Evolutionary conservation across 2,329 filamentous ascomycete genomes (phyloP).

Genomic region (Leptoxyphium fumago): DNA sequence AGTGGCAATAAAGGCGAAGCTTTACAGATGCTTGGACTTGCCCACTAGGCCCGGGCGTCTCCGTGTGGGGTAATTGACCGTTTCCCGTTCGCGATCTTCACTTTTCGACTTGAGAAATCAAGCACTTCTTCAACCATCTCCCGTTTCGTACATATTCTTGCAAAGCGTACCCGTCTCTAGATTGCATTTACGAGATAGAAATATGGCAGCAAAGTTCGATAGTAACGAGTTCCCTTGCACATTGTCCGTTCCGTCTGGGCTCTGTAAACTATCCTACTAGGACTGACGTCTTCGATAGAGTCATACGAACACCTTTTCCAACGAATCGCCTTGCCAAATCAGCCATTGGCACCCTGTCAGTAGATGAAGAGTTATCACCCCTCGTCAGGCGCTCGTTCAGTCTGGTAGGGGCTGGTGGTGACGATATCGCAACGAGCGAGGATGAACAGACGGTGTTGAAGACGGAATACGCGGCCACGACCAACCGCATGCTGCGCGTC

Average conservation of each 20-base stretch:
- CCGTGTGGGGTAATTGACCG: background rate
- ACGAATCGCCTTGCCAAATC: slow-evolving; percentile 61
- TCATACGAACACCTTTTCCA: slow-evolving; percentile 67
- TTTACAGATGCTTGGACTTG: background rate
- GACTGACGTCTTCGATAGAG: slow-evolving; percentile 32
- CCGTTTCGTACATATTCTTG: too few species aligned
- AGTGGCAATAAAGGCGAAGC: background rate
- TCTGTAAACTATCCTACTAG: too few species aligned
- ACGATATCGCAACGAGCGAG: slow-evolving; percentile 10
- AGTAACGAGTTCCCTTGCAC: slow-evolving; percentile 11
- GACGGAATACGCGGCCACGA: slow-evolving; percentile 72
- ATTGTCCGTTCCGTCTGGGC: slow-evolving; percentile 6
- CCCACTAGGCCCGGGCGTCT: background rate
- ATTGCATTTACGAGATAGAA: background rate
- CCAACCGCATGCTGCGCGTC: slow-evolving; percentile 91
- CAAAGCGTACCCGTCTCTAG: too few species aligned
- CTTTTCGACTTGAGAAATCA: too few species aligned
- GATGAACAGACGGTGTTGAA: slow-evolving; percentile 42
- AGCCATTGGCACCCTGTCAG: slow-evolving; percentile 60
- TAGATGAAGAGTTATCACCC: slow-evolving; percentile 80
- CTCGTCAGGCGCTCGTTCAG: slow-evolving; percentile 61
- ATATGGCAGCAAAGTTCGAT: background rate
- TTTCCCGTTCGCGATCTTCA: too few species aligned
- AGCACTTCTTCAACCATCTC: too few species aligned
- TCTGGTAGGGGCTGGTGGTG: slow-evolving; percentile 24